Evolutionary conservation across 2,329 filamentous ascomycete genomes (phyloP).

Genomic region (Xylariaceae sp.): DNA sequence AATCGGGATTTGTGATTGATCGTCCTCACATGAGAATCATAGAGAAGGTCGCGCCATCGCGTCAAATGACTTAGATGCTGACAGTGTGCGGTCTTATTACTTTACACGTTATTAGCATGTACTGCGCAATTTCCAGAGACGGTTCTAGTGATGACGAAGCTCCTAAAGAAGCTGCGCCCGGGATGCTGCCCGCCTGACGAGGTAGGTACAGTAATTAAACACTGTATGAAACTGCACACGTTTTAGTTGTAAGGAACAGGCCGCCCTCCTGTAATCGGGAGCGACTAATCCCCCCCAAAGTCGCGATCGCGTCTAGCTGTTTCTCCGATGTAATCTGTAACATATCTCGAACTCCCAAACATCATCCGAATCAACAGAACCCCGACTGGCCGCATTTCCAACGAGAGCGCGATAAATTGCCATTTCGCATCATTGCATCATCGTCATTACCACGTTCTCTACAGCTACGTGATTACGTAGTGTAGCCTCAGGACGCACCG

Average conservation of each 20-base stretch:
- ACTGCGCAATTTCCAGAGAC: background rate
- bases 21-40: background rate
- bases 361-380: slow-evolving; percentile 11
- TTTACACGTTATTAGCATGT: background rate
- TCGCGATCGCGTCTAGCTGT: slow-evolving; percentile 21
- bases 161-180: background rate
- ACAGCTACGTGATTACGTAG: background rate
- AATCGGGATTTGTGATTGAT: background rate
- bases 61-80: background rate
- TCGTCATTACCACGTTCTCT: background rate
- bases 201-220: background rate
- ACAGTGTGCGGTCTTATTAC: background rate
- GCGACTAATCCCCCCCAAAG: slow-evolving; percentile 12
- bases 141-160: background rate
- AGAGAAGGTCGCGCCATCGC: background rate
- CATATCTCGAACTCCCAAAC: slow-evolving; percentile 12
- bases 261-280: background rate
- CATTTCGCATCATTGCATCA: slow-evolving; percentile 1
- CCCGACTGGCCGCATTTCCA: background rate
- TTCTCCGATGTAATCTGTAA: slow-evolving; percentile 10
- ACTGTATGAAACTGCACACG: background rate
- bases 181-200: background rate
- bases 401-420: slow-evolving; percentile 1
- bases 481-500: background rate
- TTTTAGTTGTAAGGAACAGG: background rate